Evolutionary conservation across 225 moss, liverwort and hornwort genomes (phyloP).

Genomic region (Physcomitrellopsis africana): DNA sequence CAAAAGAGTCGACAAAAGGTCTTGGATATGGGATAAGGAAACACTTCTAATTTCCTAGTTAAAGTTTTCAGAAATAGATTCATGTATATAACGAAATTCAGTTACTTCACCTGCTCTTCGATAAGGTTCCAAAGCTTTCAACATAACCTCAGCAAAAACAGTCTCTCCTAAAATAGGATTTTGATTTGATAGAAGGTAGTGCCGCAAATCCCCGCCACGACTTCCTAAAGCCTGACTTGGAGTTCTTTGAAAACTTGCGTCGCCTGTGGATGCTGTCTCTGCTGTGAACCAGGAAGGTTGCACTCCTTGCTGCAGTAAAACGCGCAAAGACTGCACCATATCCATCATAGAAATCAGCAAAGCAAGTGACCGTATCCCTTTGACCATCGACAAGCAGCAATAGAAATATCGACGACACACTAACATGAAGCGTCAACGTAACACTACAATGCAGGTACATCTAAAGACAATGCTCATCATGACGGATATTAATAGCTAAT

Average conservation of each 20-base stretch:
- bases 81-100: slow-evolving; percentile 11
- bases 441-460: slow-evolving; percentile 15
- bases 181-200: slow-evolving; percentile 66
- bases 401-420: slow-evolving; percentile 6
- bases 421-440: slow-evolving; percentile 6
- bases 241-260: slow-evolving; percentile 38
- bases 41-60: slow-evolving; percentile 8
- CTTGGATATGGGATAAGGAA: slow-evolving; percentile 13
- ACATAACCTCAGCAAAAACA: slow-evolving; percentile 85
- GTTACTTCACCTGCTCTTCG: slow-evolving; percentile 75
- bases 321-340: slow-evolving; percentile 79
- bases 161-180: slow-evolving; percentile 87
- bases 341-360: slow-evolving; percentile 25
- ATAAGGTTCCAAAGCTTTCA: slow-evolving; percentile 91
- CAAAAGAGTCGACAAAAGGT: slow-evolving; percentile 17
- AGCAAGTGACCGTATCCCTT: slow-evolving; percentile 7
- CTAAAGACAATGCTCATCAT: slow-evolving; percentile 7
- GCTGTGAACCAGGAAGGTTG: slow-evolving; percentile 85
- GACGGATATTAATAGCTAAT: slow-evolving; percentile 9
- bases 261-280: slow-evolving; percentile 27
- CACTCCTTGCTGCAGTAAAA: slow-evolving; percentile 89
- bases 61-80: slow-evolving; percentile 11
- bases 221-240: background rate
- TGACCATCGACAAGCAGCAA: slow-evolving; percentile 16
- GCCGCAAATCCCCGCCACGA: slow-evolving; percentile 80